Percentiles rank a stretch among this genome's conserved stretches.
phyloP scores from a whole-genome alignment of 176 grass and related monocot species.

The Neostapfia colusana region DNA sequence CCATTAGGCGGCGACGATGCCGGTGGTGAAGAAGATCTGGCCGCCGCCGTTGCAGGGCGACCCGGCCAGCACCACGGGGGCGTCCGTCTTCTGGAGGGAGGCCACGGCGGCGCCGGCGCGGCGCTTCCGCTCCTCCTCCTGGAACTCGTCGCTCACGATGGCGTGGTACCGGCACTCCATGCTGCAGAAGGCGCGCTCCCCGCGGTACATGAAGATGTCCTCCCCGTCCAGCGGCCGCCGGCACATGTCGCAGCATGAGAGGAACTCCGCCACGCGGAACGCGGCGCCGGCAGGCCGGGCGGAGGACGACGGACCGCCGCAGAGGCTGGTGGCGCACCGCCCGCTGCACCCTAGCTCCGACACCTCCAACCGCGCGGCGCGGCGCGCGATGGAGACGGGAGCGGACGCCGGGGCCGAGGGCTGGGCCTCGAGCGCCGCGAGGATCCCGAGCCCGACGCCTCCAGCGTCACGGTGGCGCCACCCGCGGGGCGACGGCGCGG shows the following conservation, averaged over 20 bases:
- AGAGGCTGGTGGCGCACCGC: slow-evolving; percentile 49
- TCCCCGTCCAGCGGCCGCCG: slow-evolving; percentile 64
- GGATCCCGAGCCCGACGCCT: slow-evolving; percentile 79
- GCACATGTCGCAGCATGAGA: slow-evolving; percentile 67
- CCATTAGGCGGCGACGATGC: slow-evolving; percentile 60
- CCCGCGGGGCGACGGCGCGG: slow-evolving; percentile 13
- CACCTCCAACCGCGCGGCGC: slow-evolving; percentile 51
- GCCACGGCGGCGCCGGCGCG: neutral
- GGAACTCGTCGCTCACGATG: slow-evolving; percentile 75
- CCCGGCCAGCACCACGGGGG: slow-evolving; percentile 16
- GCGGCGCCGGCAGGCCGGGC: neutral
- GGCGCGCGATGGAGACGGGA: slow-evolving; percentile 35
- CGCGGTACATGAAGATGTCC: slow-evolving; percentile 94
- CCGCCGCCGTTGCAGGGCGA: slow-evolving; percentile 55
- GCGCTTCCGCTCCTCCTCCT: slow-evolving; percentile 56
- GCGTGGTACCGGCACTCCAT: slow-evolving; percentile 84
- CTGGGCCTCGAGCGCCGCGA: slow-evolving; percentile 56
- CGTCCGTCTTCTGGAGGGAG: neutral
- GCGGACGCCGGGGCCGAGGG: slow-evolving; percentile 2
- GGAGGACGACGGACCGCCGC: slow-evolving; percentile 13
- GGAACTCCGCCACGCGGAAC: slow-evolving; percentile 67
- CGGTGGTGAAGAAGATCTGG: slow-evolving; percentile 74
- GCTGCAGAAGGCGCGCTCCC: slow-evolving; percentile 93
- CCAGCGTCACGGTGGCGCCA: slow-evolving; percentile 56
- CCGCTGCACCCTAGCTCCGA: slow-evolving; percentile 62